Base-by-base conservation (phyloP, 1,284 basidiomycete genomes). In the Rhodotorula glutinis region DNA sequence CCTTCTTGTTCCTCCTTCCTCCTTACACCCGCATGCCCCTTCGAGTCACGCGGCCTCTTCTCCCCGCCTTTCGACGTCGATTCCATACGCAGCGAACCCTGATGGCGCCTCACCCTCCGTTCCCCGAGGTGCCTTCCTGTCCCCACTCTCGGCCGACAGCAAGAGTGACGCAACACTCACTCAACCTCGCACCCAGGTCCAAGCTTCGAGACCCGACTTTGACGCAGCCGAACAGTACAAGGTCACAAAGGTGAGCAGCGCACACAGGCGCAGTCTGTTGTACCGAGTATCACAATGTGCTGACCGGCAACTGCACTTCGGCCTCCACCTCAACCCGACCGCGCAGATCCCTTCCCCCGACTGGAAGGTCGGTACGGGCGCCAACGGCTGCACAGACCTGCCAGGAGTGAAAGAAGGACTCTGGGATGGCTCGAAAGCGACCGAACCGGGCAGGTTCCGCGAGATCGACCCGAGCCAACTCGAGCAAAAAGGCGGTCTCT, bases 351-450 rank as follows among this genome's bases (percentile, higher is more conserved):
- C 85, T 0, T 77, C 82, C 70, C 83, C 85, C 17, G 73, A 75
- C 16, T 88, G 85, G 85, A 80, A 80, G 55, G 76, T 82, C 43
- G 85, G 86, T 14, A 79, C 83, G 64, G 85, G 85, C 25, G 41
- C 62, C n/a, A 60, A 23, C 43, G 52, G 49, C 9, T 25, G 27
- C 25, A 49, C 54, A 41, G 67, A 79, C 75, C 76, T 77, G 8
- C 71, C 70, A 17, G 74, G 77, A 0, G 78, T 78, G 13, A 85
- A 85, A 5, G 76, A 77, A 62, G 79, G 77, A 46, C 86, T 85
- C 84, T 60, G 82, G 59, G 44, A 40, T 17, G 57, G 57, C 46
- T 81, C 83, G 62, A 84, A 83, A 63, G 78, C 82, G 0, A 40
- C 38, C 25, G 29, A 30, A 46, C 78, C 77, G 23, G 84, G 83